Base-by-base conservation (phyloP, 257 asterid genomes). In the Solanum tarijense region DNA sequence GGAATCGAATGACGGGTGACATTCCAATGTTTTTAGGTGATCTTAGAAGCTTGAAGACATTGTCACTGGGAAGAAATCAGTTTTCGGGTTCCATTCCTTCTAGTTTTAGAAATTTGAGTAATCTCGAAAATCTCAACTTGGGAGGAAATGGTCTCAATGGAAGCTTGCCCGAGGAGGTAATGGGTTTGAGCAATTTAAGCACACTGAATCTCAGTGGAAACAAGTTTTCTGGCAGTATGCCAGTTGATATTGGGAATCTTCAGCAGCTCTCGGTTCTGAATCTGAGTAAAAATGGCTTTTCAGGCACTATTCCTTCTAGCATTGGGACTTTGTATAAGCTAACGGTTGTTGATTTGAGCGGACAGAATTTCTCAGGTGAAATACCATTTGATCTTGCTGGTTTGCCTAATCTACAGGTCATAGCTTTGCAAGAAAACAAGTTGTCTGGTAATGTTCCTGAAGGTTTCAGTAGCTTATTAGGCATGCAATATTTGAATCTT, bases 401-500 rank as follows among this genome's bases (percentile, higher is more conserved):
- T 88, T 87, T 94, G 91, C 98, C 98, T 48, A 93, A 93, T 87
- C 89, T 94, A 88, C 94, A 94, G 90, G 94, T 92, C 88, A 92
- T 94, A 75, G 96, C 96, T 34, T 87, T 94, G 91, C 96, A 94
- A 87, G 98, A 93, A 84, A 94, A 94, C 85, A 86, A 76, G 66
- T 85, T 94, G 41, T 89, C 92, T 25, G 96, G 98, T 29, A 90
- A 89, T 86, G 91, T 94, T 89, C 95, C 94, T 46, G 96, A 92
- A 89, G 98, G 98, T 86, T 91, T 94, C 79, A 94, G 96, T 81
- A 94, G 96, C 87, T 92, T 94, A 88, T 66, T 89, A 48, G 96
- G 95, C 38, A 75, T 94, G 86, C 91, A 88, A 82, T 90, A 93
- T 91, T 88, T 94, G 88, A 92, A 94, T 89, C 94, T 94, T 39